These are phyloP conservation scores for Myriosclerotinia duriaeana DNA, from an alignment of 2,329 filamentous ascomycete genomes.

Conservation along the genomic window DNA sequence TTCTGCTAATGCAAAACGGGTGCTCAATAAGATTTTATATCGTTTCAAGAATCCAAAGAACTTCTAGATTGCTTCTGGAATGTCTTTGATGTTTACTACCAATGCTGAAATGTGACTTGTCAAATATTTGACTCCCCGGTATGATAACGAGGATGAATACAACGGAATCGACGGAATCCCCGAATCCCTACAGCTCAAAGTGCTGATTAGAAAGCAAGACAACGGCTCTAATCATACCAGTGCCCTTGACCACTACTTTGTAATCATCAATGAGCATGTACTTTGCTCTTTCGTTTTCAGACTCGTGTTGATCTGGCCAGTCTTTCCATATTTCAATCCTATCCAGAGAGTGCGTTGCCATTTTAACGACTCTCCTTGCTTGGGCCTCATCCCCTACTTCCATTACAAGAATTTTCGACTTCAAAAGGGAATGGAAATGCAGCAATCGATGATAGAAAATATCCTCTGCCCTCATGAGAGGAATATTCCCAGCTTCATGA, in stretches of 20 bases:
- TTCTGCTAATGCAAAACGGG: constrained; percentile 10
- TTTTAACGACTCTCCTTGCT: constrained; percentile 59
- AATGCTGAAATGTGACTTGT: neutral
- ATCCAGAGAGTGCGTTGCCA: constrained; percentile 42
- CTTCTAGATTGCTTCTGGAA: constrained; percentile 9
- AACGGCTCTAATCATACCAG: constrained; percentile 30
- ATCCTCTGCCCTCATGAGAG: constrained; percentile 1
- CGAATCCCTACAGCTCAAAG: neutral
- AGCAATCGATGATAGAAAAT: constrained; percentile 69
- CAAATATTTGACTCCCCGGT: neutral
- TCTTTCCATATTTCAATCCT: constrained; percentile 71
- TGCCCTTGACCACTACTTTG: constrained; percentile 27
- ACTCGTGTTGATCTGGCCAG: constrained; percentile 48
- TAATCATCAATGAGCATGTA: neutral
- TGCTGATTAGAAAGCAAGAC: constrained; percentile 14
- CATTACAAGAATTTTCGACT: constrained; percentile 59
- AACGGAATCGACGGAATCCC: neutral
- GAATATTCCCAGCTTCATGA: neutral
- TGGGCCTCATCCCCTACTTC: constrained; percentile 72
- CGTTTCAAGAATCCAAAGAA: neutral
- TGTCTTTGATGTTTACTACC: neutral
- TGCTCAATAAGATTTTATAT: constrained; percentile 7
- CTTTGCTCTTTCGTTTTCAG: neutral
- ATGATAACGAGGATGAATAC: neutral
- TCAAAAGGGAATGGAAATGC: constrained; percentile 46